Base-by-base conservation (phyloP, 1,139 yeast genomes). In the Kodamaea ohmeri region DNA sequence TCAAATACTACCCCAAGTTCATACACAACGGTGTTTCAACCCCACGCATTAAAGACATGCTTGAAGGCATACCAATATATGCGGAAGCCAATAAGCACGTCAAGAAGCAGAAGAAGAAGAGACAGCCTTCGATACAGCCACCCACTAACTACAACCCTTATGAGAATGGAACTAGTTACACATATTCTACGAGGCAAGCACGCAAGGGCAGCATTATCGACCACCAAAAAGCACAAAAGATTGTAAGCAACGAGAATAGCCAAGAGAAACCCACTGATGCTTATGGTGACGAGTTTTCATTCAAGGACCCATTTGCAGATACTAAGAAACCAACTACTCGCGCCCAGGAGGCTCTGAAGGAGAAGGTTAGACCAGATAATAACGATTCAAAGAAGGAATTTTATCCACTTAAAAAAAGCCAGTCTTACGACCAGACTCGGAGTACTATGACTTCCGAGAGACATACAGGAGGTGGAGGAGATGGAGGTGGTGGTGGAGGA, bases 11-110 rank as follows among this genome's bases (percentile, higher is more conserved):
- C 35, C 76, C 76, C 3, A 50, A 53, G 37, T 66, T 52, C 47
- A 60, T 71, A 41, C 76, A 69, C 43, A 70, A 71, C 49, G 60
- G 60, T 20, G 53, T 60, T 4, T 51, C 62, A 15, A 70, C 76
- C 2, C 75, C 76, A 3, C 54, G 54, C 31, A 55, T 71, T 34
- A 58, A 56, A 40, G 61, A 55, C 34, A 50, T 67, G 53, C 58
- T 71, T 12, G 46, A 50, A 18, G 65, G 66, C 41, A 67, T 67
- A 43, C 76, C 76, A 3, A 69, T 71, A 17, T 71, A 71, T 36
- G 42, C 38, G 28, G 60, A 65, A 21, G 75, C 73, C 28, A 69
- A 68, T 44, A 58, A 58, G 40, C 67, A 62, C 40, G 51, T 63
- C n/a, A 55, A 53, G 53, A 53, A 47, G 46, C 41, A 42, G 42